Conservation (phyloP, 352 stramenopile genomes). For the Pythium phragmitis region DNA sequence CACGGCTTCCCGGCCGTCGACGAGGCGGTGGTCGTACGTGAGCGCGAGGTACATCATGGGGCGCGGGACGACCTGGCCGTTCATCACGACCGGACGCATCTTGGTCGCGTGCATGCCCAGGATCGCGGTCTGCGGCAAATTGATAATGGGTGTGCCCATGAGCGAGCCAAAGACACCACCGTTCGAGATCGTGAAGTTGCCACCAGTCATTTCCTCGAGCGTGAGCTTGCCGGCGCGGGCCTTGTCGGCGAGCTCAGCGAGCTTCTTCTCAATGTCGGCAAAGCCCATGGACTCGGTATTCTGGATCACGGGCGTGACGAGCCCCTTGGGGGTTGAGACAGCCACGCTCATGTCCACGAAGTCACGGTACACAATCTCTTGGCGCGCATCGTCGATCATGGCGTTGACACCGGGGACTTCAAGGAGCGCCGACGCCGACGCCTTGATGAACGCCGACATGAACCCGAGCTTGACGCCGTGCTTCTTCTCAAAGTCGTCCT, state of each 20-base stretch:
- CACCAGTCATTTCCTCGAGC: constrained; percentile 93
- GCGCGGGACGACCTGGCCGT: constrained; percentile 94
- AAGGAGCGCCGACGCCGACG: constrained; percentile 89
- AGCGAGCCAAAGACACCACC: constrained; percentile 98
- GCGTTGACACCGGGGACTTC: constrained; percentile 97
- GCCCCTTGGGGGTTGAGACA: constrained; percentile 94
- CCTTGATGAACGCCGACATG: constrained; percentile 99
- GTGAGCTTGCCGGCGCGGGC: constrained; percentile 75
- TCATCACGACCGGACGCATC: constrained; percentile 94
- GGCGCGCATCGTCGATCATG: constrained; percentile 96
- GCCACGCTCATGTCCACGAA: constrained; percentile 98
- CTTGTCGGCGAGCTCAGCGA: constrained; percentile 91
- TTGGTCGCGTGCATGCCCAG: constrained; percentile 99
- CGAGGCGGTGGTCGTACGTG: constrained; percentile 99
- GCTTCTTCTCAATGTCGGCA: constrained; percentile 97
- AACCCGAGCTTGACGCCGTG: constrained; percentile 99
- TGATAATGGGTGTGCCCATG: constrained; percentile 99
- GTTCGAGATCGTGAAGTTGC: constrained; percentile 99
- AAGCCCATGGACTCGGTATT: constrained; percentile 98
- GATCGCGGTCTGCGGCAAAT: constrained; percentile 97
- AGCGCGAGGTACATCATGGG: constrained; percentile 99
- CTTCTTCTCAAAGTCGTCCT: constrained; percentile 96
- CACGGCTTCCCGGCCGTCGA: constrained; percentile 98
- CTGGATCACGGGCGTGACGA: constrained; percentile 98
- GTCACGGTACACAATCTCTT: constrained; percentile 99